Evolutionary conservation across 345 rosid genomes (phyloP).

Genomic region (Boechera divaricarpa): DNA sequence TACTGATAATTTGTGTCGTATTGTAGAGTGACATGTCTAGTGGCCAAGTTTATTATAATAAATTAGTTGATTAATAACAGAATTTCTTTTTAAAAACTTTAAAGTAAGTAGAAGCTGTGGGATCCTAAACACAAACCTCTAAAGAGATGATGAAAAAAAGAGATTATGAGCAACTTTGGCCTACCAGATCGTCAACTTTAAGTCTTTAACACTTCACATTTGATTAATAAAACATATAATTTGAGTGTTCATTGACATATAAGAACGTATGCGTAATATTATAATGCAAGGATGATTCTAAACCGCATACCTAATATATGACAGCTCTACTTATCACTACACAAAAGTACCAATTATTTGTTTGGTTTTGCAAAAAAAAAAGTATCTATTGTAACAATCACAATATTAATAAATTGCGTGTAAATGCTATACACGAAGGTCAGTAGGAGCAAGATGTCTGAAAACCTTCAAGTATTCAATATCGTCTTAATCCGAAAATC

Average conservation of each 20-base stretch:
- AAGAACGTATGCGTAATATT: slow-evolving; percentile 30
- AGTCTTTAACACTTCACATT: slow-evolving; percentile 37
- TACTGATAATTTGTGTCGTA: slow-evolving; percentile 22
- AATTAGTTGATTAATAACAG: slow-evolving; percentile 16
- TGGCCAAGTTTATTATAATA: slow-evolving; percentile 25
- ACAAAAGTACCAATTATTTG: slow-evolving; percentile 7
- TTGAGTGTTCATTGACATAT: slow-evolving; percentile 46
- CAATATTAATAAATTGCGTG: slow-evolving; percentile 11
- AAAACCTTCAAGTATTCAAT: background rate
- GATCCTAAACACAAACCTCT: slow-evolving; percentile 49
- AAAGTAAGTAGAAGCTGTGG: slow-evolving; percentile 41
- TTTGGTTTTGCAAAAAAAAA: slow-evolving; percentile 1
- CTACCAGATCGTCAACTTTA: slow-evolving; percentile 45
- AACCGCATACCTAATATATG: slow-evolving; percentile 39
- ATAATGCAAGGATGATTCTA: slow-evolving; percentile 33
- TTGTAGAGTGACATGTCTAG: slow-evolving; percentile 43
- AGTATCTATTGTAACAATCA: background rate
- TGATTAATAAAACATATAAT: slow-evolving; percentile 24
- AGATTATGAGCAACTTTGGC: slow-evolving; percentile 36
- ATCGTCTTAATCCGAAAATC: slow-evolving; percentile 4
- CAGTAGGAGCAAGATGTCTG: slow-evolving; percentile 4
- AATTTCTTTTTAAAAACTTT: background rate
- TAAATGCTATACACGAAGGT: slow-evolving; percentile 26
- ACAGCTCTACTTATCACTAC: slow-evolving; percentile 37
- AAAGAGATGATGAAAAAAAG: slow-evolving; percentile 28